Conservation (phyloP, 2,329 filamentous ascomycete genomes). For the Pseudogymnoascus sp. region DNA sequence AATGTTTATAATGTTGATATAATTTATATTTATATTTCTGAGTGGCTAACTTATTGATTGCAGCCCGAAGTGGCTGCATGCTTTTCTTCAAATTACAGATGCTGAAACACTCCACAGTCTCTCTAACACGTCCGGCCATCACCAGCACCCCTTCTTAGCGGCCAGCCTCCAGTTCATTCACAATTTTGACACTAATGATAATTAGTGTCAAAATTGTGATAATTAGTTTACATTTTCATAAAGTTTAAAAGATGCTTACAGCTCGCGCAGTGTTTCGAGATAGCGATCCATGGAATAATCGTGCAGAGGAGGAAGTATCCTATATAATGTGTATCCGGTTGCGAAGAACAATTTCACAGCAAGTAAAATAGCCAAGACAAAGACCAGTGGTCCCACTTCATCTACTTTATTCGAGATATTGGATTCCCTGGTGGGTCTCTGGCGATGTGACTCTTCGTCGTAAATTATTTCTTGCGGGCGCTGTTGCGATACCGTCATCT, state of each 20-base stretch:
- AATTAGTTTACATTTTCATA: neutral
- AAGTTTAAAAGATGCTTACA: neutral
- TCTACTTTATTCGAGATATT: neutral
- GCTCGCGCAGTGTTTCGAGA: neutral
- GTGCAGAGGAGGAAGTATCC: neutral
- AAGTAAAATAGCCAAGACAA: neutral
- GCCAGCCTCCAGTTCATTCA: neutral
- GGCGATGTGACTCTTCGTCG: neutral
- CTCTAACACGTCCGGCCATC: no score
- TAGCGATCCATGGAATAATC: neutral
- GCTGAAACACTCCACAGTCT: no score
- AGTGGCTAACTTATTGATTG: neutral
- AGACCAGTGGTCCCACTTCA: neutral
- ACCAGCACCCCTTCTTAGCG: neutral
- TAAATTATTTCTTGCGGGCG: neutral
- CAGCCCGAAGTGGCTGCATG: no score
- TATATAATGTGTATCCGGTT: neutral
- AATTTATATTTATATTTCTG: neutral
- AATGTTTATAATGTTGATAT: neutral
- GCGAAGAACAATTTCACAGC: neutral
- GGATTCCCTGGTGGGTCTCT: neutral
- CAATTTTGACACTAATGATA: neutral
- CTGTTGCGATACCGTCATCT: neutral
- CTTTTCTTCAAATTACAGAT: no score
- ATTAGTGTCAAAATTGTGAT: no score